phyloP scores from a whole-genome alignment of 1,139 yeast genomes.

The Zhuliangozyma parablackwelliae region DNA sequence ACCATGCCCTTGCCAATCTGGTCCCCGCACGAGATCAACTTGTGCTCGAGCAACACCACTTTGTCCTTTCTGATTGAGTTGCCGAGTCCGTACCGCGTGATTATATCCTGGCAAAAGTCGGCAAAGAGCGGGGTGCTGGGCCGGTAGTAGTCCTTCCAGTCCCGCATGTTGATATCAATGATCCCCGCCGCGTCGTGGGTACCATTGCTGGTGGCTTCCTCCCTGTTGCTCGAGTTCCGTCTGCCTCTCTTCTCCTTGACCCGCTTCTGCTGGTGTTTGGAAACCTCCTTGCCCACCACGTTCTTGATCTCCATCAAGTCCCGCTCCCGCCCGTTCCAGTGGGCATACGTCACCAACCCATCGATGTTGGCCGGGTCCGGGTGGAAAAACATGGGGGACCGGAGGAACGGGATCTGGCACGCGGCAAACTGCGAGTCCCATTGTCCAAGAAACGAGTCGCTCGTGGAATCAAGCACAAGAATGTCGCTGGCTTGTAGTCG shows the following conservation, averaged over 20 bases:
- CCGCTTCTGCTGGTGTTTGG: conserved; percentile 41
- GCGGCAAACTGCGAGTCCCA: conserved; percentile 43
- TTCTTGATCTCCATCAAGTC: conserved; percentile 42
- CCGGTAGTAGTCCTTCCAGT: conserved; percentile 43
- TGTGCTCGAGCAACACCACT: conserved; percentile 30
- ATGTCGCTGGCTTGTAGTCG: conserved; percentile 22
- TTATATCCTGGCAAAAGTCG: conserved; percentile 35
- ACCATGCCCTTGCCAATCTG: conserved; percentile 28
- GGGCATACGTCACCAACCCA: conserved; percentile 41
- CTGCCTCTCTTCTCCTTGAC: conserved; percentile 15
- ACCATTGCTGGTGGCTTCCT: too few species aligned
- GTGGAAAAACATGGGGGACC: conserved; percentile 51
- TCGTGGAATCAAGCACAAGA: conserved; percentile 28
- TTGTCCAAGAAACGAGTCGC: conserved; percentile 33
- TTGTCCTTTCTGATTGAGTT: conserved; percentile 29
- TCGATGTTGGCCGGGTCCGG: conserved; percentile 45
- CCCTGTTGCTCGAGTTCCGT: conserved; percentile 14
- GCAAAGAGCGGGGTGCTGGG: conserved; percentile 39
- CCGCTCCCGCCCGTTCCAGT: conserved; percentile 23
- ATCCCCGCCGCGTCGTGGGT: conserved; percentile 30
- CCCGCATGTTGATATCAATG: conserved; percentile 42
- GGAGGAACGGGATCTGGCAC: conserved; percentile 40
- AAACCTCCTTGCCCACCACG: conserved; percentile 44
- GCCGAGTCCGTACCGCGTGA: conserved; percentile 28
- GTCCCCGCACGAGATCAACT: conserved; percentile 18